Conservation (phyloP, 345 rosid genomes). For the Linum trigynum region DNA sequence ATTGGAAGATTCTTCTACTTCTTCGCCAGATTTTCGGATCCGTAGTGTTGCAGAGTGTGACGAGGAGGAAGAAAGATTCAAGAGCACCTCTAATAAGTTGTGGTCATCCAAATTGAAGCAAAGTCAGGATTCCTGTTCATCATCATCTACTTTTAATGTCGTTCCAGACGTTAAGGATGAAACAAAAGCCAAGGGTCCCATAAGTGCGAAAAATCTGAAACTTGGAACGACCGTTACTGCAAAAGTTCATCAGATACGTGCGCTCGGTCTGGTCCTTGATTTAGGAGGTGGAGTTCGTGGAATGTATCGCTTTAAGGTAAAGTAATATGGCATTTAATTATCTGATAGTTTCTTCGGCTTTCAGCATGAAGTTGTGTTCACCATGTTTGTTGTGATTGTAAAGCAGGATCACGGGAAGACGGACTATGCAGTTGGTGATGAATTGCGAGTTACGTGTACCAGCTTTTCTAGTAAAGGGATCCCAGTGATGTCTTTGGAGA, state of each 20-base stretch:
- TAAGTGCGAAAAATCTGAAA: slow-evolving; percentile 44
- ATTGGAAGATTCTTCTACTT: slow-evolving; percentile 14
- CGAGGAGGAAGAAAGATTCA: slow-evolving; percentile 49
- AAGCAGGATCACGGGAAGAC: slow-evolving; percentile 39
- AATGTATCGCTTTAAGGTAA: slow-evolving; percentile 78
- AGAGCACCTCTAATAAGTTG: slow-evolving; percentile 12
- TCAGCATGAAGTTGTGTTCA: background rate
- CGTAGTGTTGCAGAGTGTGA: slow-evolving; percentile 87
- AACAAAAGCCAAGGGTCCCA: slow-evolving; percentile 15
- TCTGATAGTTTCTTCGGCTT: background rate
- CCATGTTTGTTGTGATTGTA: background rate
- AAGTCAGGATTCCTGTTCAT: slow-evolving; percentile 10
- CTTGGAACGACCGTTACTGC: slow-evolving; percentile 56
- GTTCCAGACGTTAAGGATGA: slow-evolving; percentile 11
- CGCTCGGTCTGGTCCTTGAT: slow-evolving; percentile 79
- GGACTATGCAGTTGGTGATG: slow-evolving; percentile 47
- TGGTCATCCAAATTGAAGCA: slow-evolving; percentile 14
- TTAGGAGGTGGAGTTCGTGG: slow-evolving; percentile 86
- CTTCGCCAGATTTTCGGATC: slow-evolving; percentile 51
- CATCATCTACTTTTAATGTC: background rate
- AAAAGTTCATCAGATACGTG: slow-evolving; percentile 53
- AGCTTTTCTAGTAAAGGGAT: slow-evolving; percentile 71
- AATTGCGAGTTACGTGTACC: slow-evolving; percentile 51
- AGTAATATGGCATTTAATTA: background rate
- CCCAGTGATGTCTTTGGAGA: slow-evolving; percentile 59